A percentile compares a stretch with the other conserved stretches of the same genome.
These are phyloP conservation scores for Agastache rugosa DNA, from an alignment of 257 asterid species.

Conservation along the genomic window DNA sequence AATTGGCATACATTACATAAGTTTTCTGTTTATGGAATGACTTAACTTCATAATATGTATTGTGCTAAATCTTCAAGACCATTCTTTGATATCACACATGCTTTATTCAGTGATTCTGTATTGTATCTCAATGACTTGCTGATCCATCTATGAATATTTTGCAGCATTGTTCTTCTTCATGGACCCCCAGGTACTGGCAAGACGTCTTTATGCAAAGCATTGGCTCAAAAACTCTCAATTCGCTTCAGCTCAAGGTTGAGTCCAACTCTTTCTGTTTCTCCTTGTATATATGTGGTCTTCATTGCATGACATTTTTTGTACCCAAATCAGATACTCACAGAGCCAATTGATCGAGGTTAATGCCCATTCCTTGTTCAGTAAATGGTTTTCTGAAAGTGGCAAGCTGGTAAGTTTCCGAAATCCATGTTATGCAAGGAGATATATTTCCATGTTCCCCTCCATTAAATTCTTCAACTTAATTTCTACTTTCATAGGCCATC, in stretches of 20 bases:
- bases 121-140: slow-evolving; percentile 30
- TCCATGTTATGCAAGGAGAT: slow-evolving; percentile 22
- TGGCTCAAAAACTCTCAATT: slow-evolving; percentile 95
- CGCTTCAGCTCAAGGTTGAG: slow-evolving; percentile 84
- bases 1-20: neutral
- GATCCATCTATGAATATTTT: slow-evolving; percentile 35
- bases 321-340: slow-evolving; percentile 69
- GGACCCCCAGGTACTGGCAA: slow-evolving; percentile 99
- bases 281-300: slow-evolving; percentile 30
- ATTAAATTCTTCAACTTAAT: slow-evolving; percentile 7
- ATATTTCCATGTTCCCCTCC: slow-evolving; percentile 5
- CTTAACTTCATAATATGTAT: slow-evolving; percentile 1
- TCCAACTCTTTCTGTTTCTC: slow-evolving; percentile 13
- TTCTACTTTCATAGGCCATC: neutral
- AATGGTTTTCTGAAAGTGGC: slow-evolving; percentile 99
- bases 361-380: slow-evolving; percentile 98
- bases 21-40: neutral
- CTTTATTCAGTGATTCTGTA: slow-evolving; percentile 20
- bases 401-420: slow-evolving; percentile 68
- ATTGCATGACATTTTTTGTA: slow-evolving; percentile 35
- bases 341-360: slow-evolving; percentile 95
- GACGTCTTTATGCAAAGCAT: slow-evolving; percentile 96
- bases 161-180: slow-evolving; percentile 95
- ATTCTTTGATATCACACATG: slow-evolving; percentile 9
- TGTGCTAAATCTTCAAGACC: slow-evolving; percentile 2